Evolutionary conservation across 805 yeast genomes (phyloP).

Genomic region (Monosporozyma unispora): DNA sequence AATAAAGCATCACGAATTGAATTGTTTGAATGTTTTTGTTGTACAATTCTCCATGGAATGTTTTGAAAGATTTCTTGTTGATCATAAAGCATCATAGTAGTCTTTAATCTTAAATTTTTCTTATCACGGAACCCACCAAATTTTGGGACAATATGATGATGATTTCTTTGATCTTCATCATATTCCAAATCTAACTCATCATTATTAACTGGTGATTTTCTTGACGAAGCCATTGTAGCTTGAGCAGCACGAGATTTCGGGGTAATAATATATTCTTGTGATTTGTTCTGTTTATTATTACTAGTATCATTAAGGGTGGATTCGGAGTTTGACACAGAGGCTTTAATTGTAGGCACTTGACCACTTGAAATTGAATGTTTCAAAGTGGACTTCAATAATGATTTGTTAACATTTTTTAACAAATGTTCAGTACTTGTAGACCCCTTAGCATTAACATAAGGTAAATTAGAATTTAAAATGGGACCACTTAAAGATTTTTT

Average conservation of each 20-base stretch:
- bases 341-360: neutral
- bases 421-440: constrained; percentile 10
- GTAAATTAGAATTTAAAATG: neutral
- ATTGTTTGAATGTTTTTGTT: constrained; percentile 56
- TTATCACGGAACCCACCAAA: constrained; percentile 60
- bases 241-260: neutral
- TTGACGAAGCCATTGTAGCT: neutral
- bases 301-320: neutral
- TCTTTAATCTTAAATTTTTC: constrained; percentile 38
- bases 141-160: constrained; percentile 28
- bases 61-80: constrained; percentile 32
- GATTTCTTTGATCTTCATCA: neutral
- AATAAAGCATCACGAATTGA: constrained; percentile 33
- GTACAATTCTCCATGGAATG: constrained; percentile 74
- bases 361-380: constrained; percentile 3
- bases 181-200: neutral
- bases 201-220: neutral
- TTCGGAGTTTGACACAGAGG: neutral
- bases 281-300: neutral
- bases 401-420: constrained; percentile 23
- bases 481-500: neutral
- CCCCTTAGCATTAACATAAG: neutral
- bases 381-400: constrained; percentile 16
- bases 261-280: neutral
- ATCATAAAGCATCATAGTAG: constrained; percentile 27